phyloP scores from a whole-genome alignment of 2,329 filamentous ascomycete genomes.

The Aphanoascus verrucosus region DNA sequence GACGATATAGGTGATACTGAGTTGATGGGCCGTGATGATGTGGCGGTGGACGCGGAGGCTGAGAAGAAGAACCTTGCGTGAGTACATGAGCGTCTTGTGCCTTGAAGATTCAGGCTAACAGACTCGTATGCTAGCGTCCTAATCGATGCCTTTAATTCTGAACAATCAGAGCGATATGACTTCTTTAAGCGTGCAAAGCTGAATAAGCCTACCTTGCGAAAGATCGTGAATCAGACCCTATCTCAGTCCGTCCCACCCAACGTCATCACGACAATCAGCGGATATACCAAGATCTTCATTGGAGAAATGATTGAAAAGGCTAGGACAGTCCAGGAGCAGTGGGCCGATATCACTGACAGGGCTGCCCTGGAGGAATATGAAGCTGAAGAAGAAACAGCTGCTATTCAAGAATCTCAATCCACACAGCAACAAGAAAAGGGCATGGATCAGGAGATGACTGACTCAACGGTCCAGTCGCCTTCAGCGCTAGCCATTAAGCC shows the following conservation, averaged over 20 bases:
- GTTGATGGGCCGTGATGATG: constrained; percentile 37
- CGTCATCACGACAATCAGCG: constrained; percentile 53
- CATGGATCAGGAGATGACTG: neutral
- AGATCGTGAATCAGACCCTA: constrained; percentile 56
- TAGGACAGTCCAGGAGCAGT: constrained; percentile 49
- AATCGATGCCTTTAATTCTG: constrained; percentile 38
- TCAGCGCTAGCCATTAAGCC: neutral
- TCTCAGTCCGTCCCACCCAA: constrained; percentile 55
- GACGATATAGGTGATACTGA: constrained; percentile 43
- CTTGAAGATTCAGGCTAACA: neutral
- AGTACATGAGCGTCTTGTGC: constrained; percentile 21
- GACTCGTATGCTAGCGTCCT: constrained; percentile 27
- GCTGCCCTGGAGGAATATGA: constrained; percentile 46
- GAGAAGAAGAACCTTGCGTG: constrained; percentile 43
- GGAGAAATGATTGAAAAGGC: constrained; percentile 57
- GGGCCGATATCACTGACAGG: constrained; percentile 42
- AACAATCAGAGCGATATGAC: constrained; percentile 41
- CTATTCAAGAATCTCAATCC: neutral
- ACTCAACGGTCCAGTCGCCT: neutral
- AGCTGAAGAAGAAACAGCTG: constrained; percentile 36
- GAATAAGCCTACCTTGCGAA: constrained; percentile 41
- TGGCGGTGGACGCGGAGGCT: constrained; percentile 41
- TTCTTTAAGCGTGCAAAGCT: constrained; percentile 42
- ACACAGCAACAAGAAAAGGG: neutral
- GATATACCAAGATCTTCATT: constrained; percentile 56